phyloP scores from a whole-genome alignment of 176 grass and related monocot species.

The Oryza australiensis region DNA sequence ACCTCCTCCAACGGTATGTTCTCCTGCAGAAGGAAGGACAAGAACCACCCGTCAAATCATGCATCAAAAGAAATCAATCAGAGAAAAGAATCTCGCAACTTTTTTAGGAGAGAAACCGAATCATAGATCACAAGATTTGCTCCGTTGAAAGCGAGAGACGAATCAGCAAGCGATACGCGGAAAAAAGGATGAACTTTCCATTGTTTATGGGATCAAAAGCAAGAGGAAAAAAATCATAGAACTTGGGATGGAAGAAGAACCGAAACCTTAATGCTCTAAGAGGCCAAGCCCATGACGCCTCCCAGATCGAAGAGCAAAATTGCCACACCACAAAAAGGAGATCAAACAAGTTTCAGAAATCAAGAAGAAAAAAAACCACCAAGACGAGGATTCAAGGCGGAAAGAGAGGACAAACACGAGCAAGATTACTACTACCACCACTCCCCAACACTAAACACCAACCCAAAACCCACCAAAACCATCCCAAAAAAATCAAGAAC shows the following conservation, averaged over 20 bases:
- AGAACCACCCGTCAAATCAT: not conserved
- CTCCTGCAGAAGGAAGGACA: slow-evolving; percentile 45
- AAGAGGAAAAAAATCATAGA: not conserved
- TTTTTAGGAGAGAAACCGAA: not conserved
- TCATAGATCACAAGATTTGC: not conserved
- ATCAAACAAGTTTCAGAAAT: not conserved
- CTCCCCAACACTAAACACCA: not conserved
- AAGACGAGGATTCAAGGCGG: not conserved
- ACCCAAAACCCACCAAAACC: slow-evolving; percentile 1
- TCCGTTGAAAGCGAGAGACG: not conserved
- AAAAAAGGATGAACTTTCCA: not conserved
- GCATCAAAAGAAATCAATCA: not conserved
- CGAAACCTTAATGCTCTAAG: too few species aligned
- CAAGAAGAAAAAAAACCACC: not conserved
- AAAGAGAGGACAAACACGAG: not conserved
- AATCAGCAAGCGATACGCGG: not conserved
- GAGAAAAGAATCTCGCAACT: not conserved
- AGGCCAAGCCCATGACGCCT: too few species aligned
- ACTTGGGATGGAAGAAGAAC: not conserved
- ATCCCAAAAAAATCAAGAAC: not conserved
- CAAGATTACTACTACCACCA: not conserved
- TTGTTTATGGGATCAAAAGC: not conserved
- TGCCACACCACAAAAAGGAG: not conserved
- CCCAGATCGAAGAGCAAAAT: slow-evolving; percentile 1
- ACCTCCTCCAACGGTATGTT: slow-evolving; percentile 91